These are phyloP conservation scores for Rhodotorula sp. DNA, from an alignment of 1,284 basidiomycete genomes.

Conservation along the genomic window DNA sequence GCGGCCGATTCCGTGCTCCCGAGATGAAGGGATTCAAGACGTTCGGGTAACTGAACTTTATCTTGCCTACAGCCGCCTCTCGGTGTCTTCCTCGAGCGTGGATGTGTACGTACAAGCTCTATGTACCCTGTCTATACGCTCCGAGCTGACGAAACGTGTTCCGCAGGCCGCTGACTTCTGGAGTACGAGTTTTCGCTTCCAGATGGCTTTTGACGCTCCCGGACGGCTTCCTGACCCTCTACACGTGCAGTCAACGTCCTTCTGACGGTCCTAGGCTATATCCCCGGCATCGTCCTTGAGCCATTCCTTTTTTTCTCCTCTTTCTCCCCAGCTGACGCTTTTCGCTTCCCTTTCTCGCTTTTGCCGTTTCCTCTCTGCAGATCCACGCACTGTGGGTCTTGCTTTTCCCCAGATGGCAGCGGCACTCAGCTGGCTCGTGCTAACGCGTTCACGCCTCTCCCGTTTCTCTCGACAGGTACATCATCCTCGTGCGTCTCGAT, in stretches of 20 bases:
- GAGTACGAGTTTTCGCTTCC: background rate
- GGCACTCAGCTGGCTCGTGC: too few species aligned
- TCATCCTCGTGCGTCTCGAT: background rate
- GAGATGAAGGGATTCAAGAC: too few species aligned
- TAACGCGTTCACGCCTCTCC: background rate
- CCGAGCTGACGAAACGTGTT: background rate
- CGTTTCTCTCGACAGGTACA: background rate
- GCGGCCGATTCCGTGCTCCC: background rate
- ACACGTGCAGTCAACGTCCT: constrained; percentile 17
- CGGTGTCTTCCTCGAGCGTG: constrained; percentile 26
- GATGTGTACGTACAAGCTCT: constrained; percentile 5
- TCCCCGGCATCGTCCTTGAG: constrained; percentile 1
- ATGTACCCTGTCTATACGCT: background rate
- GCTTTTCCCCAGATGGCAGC: too few species aligned
- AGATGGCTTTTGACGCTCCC: too few species aligned
- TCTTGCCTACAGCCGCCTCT: constrained; percentile 13
- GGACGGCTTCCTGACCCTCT: background rate
- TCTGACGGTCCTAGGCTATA: constrained; percentile 17
- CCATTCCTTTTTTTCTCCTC: background rate
- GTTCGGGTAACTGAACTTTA: background rate
- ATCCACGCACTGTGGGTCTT: background rate
- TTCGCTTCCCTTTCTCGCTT: background rate
- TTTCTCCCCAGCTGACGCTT: background rate
- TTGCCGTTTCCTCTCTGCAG: constrained; percentile 6
- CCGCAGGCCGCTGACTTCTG: constrained; percentile 12